These are phyloP conservation scores for Chaetomium fimeti DNA, from an alignment of 495 filamentous ascomycete species.

Conservation along the genomic window DNA sequence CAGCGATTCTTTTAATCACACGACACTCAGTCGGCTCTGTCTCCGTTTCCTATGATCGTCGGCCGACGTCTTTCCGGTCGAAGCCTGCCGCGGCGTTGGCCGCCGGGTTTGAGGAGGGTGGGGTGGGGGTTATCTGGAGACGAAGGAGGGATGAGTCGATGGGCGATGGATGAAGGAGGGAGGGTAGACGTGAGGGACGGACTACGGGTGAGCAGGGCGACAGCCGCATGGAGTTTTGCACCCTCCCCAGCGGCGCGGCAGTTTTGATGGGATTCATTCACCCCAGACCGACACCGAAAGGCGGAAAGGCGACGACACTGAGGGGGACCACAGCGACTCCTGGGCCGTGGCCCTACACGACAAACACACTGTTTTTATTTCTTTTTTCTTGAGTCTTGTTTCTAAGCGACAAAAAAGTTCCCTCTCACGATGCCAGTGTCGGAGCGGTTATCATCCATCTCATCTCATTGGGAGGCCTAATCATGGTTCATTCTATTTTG, in stretches of 20 bases:
- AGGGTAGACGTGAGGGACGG: background rate
- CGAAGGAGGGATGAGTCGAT: background rate
- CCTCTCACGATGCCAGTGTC: background rate
- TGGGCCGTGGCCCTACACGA: background rate
- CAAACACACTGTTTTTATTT: background rate
- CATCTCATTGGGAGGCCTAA: constrained; percentile 9
- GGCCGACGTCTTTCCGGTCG: constrained; percentile 3
- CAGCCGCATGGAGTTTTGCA: background rate
- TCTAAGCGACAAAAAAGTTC: constrained; percentile 9
- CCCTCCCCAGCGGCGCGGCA: constrained; percentile 1
- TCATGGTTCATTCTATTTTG: constrained; percentile 3
- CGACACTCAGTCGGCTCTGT: constrained; percentile 1
- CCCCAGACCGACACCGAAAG: background rate
- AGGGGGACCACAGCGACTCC: background rate
- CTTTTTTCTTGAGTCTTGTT: constrained; percentile 2
- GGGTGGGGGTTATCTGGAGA: background rate
- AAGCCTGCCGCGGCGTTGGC: background rate
- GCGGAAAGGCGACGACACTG: constrained; percentile 10
- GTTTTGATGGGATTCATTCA: background rate
- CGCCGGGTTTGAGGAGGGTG: background rate
- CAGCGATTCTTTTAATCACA: constrained; percentile 25
- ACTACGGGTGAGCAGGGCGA: constrained; percentile 1
- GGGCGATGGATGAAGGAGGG: background rate
- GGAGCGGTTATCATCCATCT: constrained; percentile 4
- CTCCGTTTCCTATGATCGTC: background rate